Evolutionary conservation across 108 stramenopile genomes (phyloP).

Genomic region (Stephanodiscus triporus): DNA sequence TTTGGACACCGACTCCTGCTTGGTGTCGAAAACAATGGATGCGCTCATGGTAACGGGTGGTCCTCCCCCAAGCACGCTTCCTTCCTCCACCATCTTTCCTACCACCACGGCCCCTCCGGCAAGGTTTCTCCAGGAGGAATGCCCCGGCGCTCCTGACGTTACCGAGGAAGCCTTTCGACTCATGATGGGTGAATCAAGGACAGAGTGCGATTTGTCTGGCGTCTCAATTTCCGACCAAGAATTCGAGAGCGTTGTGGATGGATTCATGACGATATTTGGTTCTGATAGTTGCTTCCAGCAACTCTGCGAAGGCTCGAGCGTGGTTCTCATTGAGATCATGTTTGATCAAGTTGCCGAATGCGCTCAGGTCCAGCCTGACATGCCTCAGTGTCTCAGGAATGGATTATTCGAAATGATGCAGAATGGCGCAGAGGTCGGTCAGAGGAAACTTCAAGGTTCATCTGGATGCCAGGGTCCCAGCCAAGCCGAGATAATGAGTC

Average conservation of each 20-base stretch:
- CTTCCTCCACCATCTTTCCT: no score
- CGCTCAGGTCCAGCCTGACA: constrained; percentile 24
- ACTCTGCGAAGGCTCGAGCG: neutral
- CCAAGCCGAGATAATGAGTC: neutral
- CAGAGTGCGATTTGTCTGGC: constrained; percentile 7
- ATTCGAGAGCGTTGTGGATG: constrained; percentile 6
- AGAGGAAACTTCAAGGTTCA: neutral
- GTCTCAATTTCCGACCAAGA: constrained; percentile 18
- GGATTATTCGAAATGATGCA: neutral
- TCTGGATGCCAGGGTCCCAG: neutral
- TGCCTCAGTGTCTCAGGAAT: constrained; percentile 24
- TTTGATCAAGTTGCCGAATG: constrained; percentile 19
- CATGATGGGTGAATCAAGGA: constrained; percentile 8
- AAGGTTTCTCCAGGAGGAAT: constrained; percentile 7
- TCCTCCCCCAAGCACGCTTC: neutral
- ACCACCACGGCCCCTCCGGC: no score
- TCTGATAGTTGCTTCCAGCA: constrained; percentile 16
- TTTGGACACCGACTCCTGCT: constrained; percentile 27
- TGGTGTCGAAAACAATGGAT: constrained; percentile 19
- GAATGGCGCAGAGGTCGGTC: neutral
- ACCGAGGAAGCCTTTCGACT: constrained; percentile 10
- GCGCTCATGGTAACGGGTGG: constrained; percentile 11
- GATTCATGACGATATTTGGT: constrained; percentile 6
- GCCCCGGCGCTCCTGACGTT: constrained; percentile 12
- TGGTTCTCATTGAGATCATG: constrained; percentile 12